Conservation (phyloP, 495 filamentous ascomycete genomes). For the Tuber melanosporum region DNA sequence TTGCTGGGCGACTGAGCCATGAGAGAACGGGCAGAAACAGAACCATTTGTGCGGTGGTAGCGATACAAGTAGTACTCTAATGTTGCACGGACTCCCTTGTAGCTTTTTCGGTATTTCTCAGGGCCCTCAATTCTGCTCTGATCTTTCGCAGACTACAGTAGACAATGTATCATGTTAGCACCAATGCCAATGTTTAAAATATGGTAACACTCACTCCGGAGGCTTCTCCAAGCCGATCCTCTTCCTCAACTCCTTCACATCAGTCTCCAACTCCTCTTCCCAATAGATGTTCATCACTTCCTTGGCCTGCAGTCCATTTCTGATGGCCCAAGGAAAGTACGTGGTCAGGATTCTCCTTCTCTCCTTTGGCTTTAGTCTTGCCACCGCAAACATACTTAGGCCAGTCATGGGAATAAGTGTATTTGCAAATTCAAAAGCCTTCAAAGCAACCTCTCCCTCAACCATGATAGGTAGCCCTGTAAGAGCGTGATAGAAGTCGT, state of each 20-base stretch:
- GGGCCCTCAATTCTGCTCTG: slow-evolving; percentile 60
- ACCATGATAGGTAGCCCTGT: slow-evolving; percentile 85
- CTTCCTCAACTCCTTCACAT: slow-evolving; percentile 66
- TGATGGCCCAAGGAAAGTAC: slow-evolving; percentile 85
- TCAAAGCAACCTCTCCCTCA: slow-evolving; percentile 90
- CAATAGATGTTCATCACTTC: slow-evolving; percentile 97
- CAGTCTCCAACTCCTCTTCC: slow-evolving; percentile 87
- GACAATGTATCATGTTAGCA: background rate
- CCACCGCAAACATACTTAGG: slow-evolving; percentile 62
- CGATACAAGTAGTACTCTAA: slow-evolving; percentile 1
- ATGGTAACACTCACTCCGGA: slow-evolving; percentile 53
- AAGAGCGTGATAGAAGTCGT: slow-evolving; percentile 97
- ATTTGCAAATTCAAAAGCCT: slow-evolving; percentile 94
- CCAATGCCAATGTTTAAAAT: background rate
- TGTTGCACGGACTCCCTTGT: slow-evolving; percentile 18
- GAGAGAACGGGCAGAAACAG: background rate
- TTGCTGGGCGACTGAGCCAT: background rate
- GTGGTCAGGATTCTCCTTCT: slow-evolving; percentile 61
- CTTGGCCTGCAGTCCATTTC: slow-evolving; percentile 66
- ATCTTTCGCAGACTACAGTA: slow-evolving; percentile 60
- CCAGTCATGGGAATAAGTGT: slow-evolving; percentile 93
- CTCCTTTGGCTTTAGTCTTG: slow-evolving; percentile 70
- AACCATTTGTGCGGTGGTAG: background rate
- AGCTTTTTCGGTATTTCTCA: slow-evolving; percentile 61
- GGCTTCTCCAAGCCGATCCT: slow-evolving; percentile 80